These are phyloP conservation scores for Penicillium roqueforti DNA, from an alignment of 495 filamentous ascomycete genomes.

Conservation along the genomic window DNA sequence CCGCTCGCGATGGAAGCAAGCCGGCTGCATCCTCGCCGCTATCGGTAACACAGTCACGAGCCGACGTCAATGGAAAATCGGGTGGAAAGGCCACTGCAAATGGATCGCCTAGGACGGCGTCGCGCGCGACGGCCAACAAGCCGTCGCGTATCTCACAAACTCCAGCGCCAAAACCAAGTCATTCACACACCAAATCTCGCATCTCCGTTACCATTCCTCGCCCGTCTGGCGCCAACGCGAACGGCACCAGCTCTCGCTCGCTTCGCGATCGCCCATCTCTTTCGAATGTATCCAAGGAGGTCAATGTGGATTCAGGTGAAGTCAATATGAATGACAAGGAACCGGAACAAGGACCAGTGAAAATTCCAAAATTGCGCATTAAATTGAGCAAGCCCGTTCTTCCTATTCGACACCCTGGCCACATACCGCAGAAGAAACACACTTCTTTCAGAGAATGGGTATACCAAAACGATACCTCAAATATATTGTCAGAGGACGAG, in stretches of 20 bases:
- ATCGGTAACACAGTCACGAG: slow-evolving; percentile 31
- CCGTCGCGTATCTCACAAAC: slow-evolving; percentile 31
- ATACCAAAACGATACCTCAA: slow-evolving; percentile 40
- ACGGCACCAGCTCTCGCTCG: slow-evolving; percentile 23
- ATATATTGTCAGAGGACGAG: slow-evolving; percentile 50
- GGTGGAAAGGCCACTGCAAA: slow-evolving; percentile 32
- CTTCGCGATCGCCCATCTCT: slow-evolving; percentile 29
- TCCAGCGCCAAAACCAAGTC: slow-evolving; percentile 25
- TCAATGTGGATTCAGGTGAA: slow-evolving; percentile 9
- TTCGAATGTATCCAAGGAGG: slow-evolving; percentile 18
- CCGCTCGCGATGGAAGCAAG: slow-evolving; percentile 20
- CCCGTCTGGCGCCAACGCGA: slow-evolving; percentile 17
- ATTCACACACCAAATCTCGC: slow-evolving; percentile 34
- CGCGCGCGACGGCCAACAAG: slow-evolving; percentile 19
- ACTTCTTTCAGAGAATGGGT: slow-evolving; percentile 56
- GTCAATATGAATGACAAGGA: slow-evolving; percentile 15
- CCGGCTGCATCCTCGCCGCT: slow-evolving; percentile 34
- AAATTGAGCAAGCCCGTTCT: slow-evolving; percentile 52
- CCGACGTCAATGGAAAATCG: slow-evolving; percentile 30
- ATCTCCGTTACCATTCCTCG: slow-evolving; percentile 26
- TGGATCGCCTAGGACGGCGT: slow-evolving; percentile 30
- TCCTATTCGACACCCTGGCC: slow-evolving; percentile 49
- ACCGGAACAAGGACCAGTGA: slow-evolving; percentile 19
- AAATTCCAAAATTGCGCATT: slow-evolving; percentile 46
- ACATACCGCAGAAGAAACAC: slow-evolving; percentile 44